phyloP scores from a whole-genome alignment of 2,329 filamentous ascomycete genomes.

The Arthrobotrys pseudoclavata region DNA sequence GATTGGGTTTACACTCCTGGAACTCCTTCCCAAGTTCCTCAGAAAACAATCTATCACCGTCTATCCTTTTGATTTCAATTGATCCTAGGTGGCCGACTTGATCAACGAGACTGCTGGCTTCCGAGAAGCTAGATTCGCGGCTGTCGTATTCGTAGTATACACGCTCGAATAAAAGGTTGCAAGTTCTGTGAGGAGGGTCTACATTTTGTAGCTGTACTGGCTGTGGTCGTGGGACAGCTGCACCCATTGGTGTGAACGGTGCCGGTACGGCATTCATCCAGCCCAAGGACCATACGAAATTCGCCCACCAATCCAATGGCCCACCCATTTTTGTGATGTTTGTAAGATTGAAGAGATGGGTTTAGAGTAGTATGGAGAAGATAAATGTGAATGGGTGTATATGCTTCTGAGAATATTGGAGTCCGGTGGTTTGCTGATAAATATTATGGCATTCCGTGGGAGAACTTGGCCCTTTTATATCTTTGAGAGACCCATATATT shows the following conservation, averaged over 20 bases:
- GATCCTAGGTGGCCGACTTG: slow-evolving; percentile 10
- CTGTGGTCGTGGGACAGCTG: too few relatives aligned
- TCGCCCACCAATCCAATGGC: slow-evolving; percentile 7
- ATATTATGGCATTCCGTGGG: not conserved
- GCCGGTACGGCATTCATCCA: not conserved
- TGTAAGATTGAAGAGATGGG: not conserved
- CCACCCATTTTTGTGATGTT: not conserved
- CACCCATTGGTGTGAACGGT: not conserved
- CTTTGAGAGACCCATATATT: not conserved
- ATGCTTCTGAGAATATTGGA: not conserved
- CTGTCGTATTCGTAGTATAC: slow-evolving; percentile 26
- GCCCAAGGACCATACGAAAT: not conserved
- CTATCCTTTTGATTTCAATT: slow-evolving; percentile 1
- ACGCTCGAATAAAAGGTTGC: slow-evolving; percentile 18
- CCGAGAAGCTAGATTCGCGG: slow-evolving; percentile 1
- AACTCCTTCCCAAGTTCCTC: slow-evolving; percentile 6
- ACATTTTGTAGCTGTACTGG: not conserved
- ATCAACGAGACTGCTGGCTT: not conserved
- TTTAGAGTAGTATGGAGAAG: not conserved
- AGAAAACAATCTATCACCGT: not conserved
- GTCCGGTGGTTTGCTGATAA: not conserved
- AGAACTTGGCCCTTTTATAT: not conserved
- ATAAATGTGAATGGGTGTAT: too few relatives aligned
- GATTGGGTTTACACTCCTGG: not conserved
- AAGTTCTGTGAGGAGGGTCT: not conserved